Percentiles rank a stretch among this genome's conserved stretches.
Conservation (phyloP, 192 early-diverging fungal species). For the Podila clonocystis region DNA sequence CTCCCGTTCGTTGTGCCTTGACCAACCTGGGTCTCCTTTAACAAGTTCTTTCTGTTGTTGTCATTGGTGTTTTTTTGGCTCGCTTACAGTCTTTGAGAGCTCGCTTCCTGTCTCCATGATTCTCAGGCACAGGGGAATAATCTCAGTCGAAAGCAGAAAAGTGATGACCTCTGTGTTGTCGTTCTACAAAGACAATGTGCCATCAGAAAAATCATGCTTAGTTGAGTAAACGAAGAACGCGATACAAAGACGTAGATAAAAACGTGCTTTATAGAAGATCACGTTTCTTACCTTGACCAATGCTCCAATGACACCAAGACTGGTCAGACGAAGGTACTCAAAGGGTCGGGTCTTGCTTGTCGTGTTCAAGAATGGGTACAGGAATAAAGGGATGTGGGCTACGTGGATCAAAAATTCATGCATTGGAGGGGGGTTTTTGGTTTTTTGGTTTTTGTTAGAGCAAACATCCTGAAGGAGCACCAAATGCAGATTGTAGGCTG, state of each 20-base stretch:
- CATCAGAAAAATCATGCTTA: neutral
- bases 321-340: conserved; percentile 95
- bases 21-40: neutral
- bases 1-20: neutral
- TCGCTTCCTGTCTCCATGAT: conserved; percentile 99
- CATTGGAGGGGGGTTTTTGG: neutral
- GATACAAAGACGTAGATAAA: neutral
- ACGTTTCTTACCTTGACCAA: conserved; percentile 83
- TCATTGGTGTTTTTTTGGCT: too few species aligned
- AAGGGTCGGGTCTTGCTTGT: conserved; percentile 94
- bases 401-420: conserved; percentile 16
- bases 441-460: neutral
- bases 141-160: conserved; percentile 96
- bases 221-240: conserved; percentile 16
- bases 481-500: neutral
- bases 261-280: neutral
- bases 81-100: conserved; percentile 87
- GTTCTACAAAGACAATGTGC: conserved; percentile 61
- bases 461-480: too few species aligned
- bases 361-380: conserved; percentile 99
- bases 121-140: conserved; percentile 96
- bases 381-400: conserved; percentile 95
- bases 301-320: conserved; percentile 95
- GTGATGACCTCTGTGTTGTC: conserved; percentile 97
- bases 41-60: neutral